Percentiles rank a stretch among this genome's conserved stretches.
These are phyloP conservation scores for Lagerstroemia fauriei DNA, from an alignment of 441 rosid genomes.

Conservation along the genomic window DNA sequence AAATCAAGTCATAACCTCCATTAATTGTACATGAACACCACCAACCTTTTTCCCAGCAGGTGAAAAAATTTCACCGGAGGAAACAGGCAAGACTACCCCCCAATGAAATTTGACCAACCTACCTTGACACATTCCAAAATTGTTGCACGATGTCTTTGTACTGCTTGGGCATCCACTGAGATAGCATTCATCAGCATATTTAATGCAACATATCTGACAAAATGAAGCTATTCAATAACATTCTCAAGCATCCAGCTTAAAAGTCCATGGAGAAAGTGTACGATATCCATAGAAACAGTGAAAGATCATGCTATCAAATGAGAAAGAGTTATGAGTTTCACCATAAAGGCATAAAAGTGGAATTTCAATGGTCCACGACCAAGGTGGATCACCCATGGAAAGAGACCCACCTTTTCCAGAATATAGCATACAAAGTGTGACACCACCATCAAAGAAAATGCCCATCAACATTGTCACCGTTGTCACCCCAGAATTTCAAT, in stretches of 20 bases:
- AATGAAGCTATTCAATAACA: background rate
- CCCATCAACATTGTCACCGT: background rate
- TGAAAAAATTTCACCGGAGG: background rate
- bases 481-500: background rate
- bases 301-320: background rate
- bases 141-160: constrained; percentile 95
- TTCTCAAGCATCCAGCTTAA: constrained; percentile 1
- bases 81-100: background rate
- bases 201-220: constrained; percentile 84
- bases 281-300: background rate
- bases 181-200: constrained; percentile 99
- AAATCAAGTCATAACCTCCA: constrained; percentile 35
- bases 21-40: constrained; percentile 4
- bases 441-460: background rate
- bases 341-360: background rate
- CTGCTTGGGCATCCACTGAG: constrained; percentile 88
- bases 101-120: constrained; percentile 14
- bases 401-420: background rate
- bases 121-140: constrained; percentile 99
- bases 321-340: background rate
- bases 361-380: background rate
- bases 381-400: background rate
- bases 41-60: background rate
- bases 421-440: background rate
- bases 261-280: background rate